Percentiles rank a stretch among this genome's conserved stretches.
These are phyloP conservation scores for Talaromyces trachyspermus DNA, from an alignment of 495 filamentous ascomycete species.

Conservation along the genomic window DNA sequence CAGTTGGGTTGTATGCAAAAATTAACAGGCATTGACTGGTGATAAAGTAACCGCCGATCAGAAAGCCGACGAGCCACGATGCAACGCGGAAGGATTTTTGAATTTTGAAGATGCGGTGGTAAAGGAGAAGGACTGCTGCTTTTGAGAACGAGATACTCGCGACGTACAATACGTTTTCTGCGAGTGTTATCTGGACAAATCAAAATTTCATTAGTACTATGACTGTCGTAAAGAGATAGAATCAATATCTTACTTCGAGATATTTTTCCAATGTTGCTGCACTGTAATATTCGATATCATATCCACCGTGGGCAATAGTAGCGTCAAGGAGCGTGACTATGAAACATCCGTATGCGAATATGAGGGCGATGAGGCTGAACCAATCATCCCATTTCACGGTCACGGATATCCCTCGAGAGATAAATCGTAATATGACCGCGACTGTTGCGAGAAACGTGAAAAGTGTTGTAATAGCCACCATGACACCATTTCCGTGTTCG, in stretches of 20 bases:
- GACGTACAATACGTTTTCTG: constrained; percentile 24
- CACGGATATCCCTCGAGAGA: constrained; percentile 13
- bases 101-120: constrained; percentile 34
- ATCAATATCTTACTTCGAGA: background rate
- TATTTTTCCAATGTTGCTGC: constrained; percentile 2
- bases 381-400: constrained; percentile 1
- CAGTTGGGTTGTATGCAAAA: constrained; percentile 29
- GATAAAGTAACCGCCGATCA: constrained; percentile 35
- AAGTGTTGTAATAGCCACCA: constrained; percentile 1
- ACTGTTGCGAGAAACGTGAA: constrained; percentile 17
- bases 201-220: constrained; percentile 1
- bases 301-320: background rate
- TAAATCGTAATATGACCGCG: constrained; percentile 20
- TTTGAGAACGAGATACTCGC: constrained; percentile 17
- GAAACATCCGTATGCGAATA: background rate
- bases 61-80: constrained; percentile 23
- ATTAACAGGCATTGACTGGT: constrained; percentile 24
- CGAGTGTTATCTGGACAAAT: constrained; percentile 18
- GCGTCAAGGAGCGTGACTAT: constrained; percentile 1
- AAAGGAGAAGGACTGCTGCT: constrained; percentile 33
- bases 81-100: constrained; percentile 27
- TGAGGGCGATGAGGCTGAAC: constrained; percentile 1
- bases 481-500: constrained; percentile 1
- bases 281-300: constrained; percentile 1
- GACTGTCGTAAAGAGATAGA: constrained; percentile 1